phyloP scores from a whole-genome alignment of 2,329 filamentous ascomycete species.

The Colletotrichum endophyticum region DNA sequence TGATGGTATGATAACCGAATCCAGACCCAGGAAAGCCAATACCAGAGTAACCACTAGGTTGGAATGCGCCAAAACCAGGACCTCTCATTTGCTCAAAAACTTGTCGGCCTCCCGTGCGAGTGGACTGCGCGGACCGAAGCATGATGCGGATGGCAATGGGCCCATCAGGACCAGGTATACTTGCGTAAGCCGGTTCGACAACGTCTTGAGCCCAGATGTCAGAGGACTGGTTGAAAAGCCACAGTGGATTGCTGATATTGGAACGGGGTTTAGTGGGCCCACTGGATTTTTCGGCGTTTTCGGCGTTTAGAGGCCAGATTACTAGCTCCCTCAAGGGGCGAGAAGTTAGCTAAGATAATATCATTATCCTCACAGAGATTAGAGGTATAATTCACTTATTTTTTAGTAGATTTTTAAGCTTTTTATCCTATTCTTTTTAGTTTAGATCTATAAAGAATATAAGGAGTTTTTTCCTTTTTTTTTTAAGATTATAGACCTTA shows the following conservation, averaged over 20 bases:
- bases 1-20: neutral
- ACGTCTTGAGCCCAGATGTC: neutral
- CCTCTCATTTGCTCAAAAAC: neutral
- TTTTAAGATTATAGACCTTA: no score
- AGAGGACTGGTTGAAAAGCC: neutral
- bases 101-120: neutral
- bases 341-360: no score
- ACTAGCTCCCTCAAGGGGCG: no score
- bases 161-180: neutral
- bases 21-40: neutral
- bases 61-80: neutral
- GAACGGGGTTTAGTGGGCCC: no score
- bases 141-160: neutral
- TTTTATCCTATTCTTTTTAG: no score
- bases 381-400: no score
- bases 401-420: no score
- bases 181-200: neutral
- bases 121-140: neutral
- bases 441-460: no score
- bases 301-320: no score
- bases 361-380: no score
- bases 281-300: no score
- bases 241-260: neutral
- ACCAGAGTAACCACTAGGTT: neutral
- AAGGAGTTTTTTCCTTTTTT: no score